Base-by-base conservation (phyloP, 805 yeast species). In the Komagataella pseudopastoris region DNA sequence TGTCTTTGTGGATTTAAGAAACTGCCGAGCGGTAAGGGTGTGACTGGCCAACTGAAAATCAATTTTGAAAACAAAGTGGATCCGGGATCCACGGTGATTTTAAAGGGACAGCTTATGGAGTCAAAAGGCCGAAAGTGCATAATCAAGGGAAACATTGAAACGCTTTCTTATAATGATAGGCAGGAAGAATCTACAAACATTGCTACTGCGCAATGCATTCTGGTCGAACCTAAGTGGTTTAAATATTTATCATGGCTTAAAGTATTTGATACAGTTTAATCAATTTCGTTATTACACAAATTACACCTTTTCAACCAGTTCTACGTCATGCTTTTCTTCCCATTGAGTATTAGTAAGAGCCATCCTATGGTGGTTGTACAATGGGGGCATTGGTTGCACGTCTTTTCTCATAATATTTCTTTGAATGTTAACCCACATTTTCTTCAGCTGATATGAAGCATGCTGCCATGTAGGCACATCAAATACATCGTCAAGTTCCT, bases 191-290 rank as follows among this genome's bases (percentile, higher is more conserved):
- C 57, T 3, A 24, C 22, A 6, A 50, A 47, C 46, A 55, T 59
- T 50, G 95, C 91, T 0, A 66, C 71, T 14, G 89, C 88, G 0
- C 69, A 67, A 36, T 85, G 95, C 63, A 68, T 86, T 2, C 70
- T 88, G 54, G 93, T 88, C 2, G 95, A 88, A 60, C 96, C 96
- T 3, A 81, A 72, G 58, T 88, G 96, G 96, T 87, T 87, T 67
- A 83, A 79, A 60, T 86, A 80, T 60, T 67, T 87, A 48, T 48
- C 50, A 12, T 20, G 23, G 23, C 20, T 44, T 20, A 17, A 44
- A 14, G 23, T 17, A 20, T 20, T 44, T 17, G 23, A 17, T 17
- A 44, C 46, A 44, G 46, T 44, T 23, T 20, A 48, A 48, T 43
- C n/a, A 30, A 20, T 30, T 23, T n/a, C n/a, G 45, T n/a, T 48